phyloP scores from a whole-genome alignment of 75 land plant genomes.

The Cryptomeria japonica region DNA sequence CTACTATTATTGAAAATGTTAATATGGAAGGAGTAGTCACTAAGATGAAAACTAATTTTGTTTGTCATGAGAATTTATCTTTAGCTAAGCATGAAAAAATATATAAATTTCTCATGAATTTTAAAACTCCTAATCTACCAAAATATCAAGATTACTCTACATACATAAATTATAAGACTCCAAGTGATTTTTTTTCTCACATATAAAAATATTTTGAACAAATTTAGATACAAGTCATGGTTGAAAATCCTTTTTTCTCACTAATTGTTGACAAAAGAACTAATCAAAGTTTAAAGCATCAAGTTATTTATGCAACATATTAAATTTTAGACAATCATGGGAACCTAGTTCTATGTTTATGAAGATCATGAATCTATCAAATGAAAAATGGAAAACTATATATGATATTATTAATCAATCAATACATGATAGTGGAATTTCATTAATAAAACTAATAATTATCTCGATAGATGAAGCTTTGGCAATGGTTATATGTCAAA shows the following conservation, averaged over 20 bases:
- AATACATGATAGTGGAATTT: no score
- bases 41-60: background rate
- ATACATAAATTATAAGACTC: background rate
- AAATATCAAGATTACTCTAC: background rate
- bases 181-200: background rate
- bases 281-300: background rate
- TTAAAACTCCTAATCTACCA: background rate
- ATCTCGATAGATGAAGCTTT: background rate
- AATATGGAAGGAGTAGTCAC: background rate
- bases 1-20: background rate
- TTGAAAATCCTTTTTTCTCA: background rate
- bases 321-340: background rate
- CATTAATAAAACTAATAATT: no score
- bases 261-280: background rate
- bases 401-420: background rate
- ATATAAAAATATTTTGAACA: background rate
- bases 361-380: background rate
- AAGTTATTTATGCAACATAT: background rate
- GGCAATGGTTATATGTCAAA: no score
- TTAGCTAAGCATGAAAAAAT: background rate
- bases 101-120: background rate
- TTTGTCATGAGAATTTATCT: background rate
- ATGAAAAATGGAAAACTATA: background rate
- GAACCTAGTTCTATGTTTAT: background rate
- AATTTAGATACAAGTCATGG: background rate